Conservation (phyloP, 2,329 filamentous ascomycete genomes). For the Paraphaeosphaeria sporulosa region DNA sequence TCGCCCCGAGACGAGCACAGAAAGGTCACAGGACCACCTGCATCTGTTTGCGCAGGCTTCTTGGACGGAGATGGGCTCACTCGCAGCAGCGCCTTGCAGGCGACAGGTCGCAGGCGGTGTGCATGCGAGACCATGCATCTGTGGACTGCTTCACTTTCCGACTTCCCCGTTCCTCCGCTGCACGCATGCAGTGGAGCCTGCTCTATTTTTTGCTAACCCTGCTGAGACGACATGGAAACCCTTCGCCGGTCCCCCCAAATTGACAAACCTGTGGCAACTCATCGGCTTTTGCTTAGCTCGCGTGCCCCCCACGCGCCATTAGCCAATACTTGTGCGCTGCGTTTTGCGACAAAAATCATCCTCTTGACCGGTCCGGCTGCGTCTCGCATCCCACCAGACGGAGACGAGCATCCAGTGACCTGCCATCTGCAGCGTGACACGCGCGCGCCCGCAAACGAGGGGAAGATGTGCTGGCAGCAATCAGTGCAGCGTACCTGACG, state of each 20-base stretch:
- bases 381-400: background rate
- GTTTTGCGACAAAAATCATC: background rate
- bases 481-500: constrained; percentile 37
- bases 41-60: background rate
- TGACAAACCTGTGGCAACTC: background rate
- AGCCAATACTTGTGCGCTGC: background rate
- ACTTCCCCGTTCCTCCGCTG: constrained; percentile 8
- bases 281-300: constrained; percentile 9
- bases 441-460: constrained; percentile 12
- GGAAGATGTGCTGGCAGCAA: constrained; percentile 27
- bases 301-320: constrained; percentile 13
- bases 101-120: background rate
- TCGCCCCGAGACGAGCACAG: constrained; percentile 6
- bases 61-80: constrained; percentile 9
- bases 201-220: background rate
- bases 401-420: background rate
- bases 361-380: background rate
- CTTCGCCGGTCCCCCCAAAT: too few species aligned
- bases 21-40: constrained; percentile 7
- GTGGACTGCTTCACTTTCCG: background rate
- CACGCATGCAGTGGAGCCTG: background rate
- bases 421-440: constrained; percentile 6
- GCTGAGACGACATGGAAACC: background rate
- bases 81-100: background rate
- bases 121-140: constrained; percentile 1